A percentile compares a stretch with the other conserved stretches of the same genome.
These are phyloP conservation scores for Claviceps purpurea DNA, from an alignment of 2,329 filamentous ascomycete genomes.

Conservation along the genomic window DNA sequence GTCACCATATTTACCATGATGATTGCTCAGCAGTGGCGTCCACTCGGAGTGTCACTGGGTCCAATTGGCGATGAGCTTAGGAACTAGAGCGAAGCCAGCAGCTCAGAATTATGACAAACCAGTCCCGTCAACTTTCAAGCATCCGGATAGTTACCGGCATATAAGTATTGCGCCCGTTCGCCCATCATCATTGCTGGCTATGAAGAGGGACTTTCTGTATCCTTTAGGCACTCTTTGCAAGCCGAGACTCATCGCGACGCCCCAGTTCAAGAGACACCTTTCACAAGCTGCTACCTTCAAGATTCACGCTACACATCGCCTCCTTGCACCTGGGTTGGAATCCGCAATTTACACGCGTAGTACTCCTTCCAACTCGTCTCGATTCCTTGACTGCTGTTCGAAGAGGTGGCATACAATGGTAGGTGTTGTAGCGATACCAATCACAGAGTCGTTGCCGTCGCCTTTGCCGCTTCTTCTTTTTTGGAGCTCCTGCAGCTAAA, in stretches of 20 bases:
- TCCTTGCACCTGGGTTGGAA: not conserved
- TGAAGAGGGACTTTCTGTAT: not conserved
- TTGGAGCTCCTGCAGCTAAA: not conserved
- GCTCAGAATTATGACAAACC: not conserved
- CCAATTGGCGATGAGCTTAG: not conserved
- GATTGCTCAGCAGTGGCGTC: not conserved
- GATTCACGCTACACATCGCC: not conserved
- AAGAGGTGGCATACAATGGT: not conserved
- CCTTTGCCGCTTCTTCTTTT: not conserved
- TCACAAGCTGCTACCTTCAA: not conserved
- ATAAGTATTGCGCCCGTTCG: not conserved
- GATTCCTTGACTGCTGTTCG: not conserved
- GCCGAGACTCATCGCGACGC: not conserved
- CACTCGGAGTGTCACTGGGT: not conserved
- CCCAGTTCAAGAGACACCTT: not conserved
- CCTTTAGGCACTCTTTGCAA: not conserved
- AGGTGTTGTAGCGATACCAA: not conserved
- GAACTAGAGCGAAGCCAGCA: not conserved
- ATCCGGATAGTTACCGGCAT: not conserved
- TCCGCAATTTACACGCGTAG: too few species aligned
- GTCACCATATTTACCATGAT: not conserved
- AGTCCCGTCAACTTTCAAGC: not conserved
- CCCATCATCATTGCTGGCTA: not conserved
- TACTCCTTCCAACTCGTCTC: not conserved
- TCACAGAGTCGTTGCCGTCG: not conserved